Evolutionary conservation across 306 rosid genomes (phyloP).

Genomic region (Potentilla sterilis): DNA sequence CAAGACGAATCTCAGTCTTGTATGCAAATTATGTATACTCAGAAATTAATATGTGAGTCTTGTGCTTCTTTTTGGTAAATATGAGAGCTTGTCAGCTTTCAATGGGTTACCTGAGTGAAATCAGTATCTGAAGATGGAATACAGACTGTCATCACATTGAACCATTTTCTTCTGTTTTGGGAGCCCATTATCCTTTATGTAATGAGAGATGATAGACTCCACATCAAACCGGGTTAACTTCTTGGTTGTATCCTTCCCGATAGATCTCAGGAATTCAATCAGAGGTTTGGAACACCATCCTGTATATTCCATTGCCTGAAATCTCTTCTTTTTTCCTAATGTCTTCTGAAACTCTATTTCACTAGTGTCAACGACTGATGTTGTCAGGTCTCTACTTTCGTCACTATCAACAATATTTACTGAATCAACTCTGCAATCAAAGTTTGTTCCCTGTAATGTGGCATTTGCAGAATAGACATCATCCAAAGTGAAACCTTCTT

Average conservation of each 20-base stretch:
- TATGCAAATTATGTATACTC: not conserved
- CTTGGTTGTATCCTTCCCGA: conserved; percentile 43
- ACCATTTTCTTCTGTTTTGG: conserved; percentile 38
- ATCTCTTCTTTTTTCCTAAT: conserved; percentile 24
- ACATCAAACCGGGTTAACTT: conserved; percentile 36
- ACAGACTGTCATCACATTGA: conserved; percentile 48
- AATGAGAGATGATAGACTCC: conserved; percentile 37
- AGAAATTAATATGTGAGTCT: not conserved
- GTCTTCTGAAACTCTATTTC: conserved; percentile 8
- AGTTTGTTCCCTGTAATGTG: conserved; percentile 14
- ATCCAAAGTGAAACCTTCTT: conserved; percentile 47
- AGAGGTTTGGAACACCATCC: conserved; percentile 76
- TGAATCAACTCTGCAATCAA: not conserved
- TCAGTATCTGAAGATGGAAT: conserved; percentile 59
- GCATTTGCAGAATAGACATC: conserved; percentile 27
- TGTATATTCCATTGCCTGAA: conserved; percentile 21
- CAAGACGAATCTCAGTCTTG: not conserved
- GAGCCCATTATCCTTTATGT: conserved; percentile 55
- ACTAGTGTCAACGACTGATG: conserved; percentile 19
- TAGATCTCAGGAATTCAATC: conserved; percentile 52
- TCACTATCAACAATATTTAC: conserved; percentile 9
- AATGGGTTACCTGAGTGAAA: conserved; percentile 55
- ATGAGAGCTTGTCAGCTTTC: not conserved
- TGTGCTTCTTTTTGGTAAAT: not conserved
- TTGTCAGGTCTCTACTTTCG: conserved; percentile 21